Conservation (phyloP, 441 rosid species). For the Macaranga tanarius region DNA sequence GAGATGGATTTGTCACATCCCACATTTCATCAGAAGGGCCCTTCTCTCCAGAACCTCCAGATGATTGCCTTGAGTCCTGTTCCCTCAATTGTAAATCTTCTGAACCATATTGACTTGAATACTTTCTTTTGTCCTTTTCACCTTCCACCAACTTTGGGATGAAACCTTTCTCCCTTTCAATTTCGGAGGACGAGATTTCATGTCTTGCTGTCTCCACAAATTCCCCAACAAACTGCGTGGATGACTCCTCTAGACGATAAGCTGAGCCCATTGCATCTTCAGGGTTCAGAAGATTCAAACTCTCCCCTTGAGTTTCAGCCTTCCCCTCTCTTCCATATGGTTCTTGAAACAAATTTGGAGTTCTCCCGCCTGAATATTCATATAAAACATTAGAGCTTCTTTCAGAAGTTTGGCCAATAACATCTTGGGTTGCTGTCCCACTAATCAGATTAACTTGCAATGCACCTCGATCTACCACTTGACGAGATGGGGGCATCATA, state of each 20-base stretch:
- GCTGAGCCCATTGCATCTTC: conserved; percentile 73
- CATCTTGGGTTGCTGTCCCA: conserved; percentile 39
- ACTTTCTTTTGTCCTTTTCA: conserved; percentile 30
- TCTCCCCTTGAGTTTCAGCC: conserved; percentile 36
- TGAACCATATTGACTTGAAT: conserved; percentile 33
- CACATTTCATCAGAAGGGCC: conserved; percentile 91
- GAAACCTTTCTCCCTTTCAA: conserved; percentile 35
- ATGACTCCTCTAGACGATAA: conserved; percentile 57
- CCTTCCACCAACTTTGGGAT: conserved; percentile 28
- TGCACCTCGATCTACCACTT: conserved; percentile 44
- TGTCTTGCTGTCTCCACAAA: conserved; percentile 65
- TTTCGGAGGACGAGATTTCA: conserved; percentile 48
- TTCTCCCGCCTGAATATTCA: conserved; percentile 34
- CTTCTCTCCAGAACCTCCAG: conserved; percentile 59
- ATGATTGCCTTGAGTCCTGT: conserved; percentile 38
- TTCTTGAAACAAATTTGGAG: conserved; percentile 28
- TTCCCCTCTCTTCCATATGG: conserved; percentile 29
- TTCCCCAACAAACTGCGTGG: conserved; percentile 57
- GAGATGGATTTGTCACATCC: conserved; percentile 59
- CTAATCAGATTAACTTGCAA: conserved; percentile 25
- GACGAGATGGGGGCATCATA: conserved; percentile 60
- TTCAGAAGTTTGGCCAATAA: conserved; percentile 38
- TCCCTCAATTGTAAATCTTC: conserved; percentile 37
- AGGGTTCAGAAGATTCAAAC: conserved; percentile 25
- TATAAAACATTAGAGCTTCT: conserved; percentile 36